Conservation (phyloP, 2,329 filamentous ascomycete species). For the Curvularia verruculosa region DNA sequence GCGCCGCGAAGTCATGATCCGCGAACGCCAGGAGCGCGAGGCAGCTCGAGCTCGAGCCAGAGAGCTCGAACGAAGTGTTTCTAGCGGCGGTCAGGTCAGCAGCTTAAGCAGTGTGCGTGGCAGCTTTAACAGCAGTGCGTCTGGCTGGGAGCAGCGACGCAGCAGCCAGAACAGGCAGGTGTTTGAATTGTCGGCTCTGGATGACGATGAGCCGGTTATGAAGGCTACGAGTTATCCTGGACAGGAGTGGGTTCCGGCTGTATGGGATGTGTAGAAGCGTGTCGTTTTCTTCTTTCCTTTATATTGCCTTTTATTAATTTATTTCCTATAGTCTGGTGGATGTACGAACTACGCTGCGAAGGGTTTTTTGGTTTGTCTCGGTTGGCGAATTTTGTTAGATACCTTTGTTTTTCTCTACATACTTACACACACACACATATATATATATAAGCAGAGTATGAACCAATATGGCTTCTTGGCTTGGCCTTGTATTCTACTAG, state of each 20-base stretch:
- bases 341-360: too few relatives aligned
- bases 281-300: slow-evolving; percentile 6
- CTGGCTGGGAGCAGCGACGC: slow-evolving; percentile 39
- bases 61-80: slow-evolving; percentile 45
- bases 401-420: too few relatives aligned
- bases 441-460: too few relatives aligned
- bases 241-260: slow-evolving; percentile 69
- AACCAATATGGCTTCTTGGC: too few relatives aligned
- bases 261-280: slow-evolving; percentile 42
- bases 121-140: slow-evolving; percentile 29
- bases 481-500: too few relatives aligned
- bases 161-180: slow-evolving; percentile 32
- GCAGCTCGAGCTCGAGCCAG: slow-evolving; percentile 40
- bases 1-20: slow-evolving; percentile 33
- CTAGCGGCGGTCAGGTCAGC: slow-evolving; percentile 38
- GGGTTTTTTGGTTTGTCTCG: too few relatives aligned
- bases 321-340: too few relatives aligned
- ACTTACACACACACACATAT: too few relatives aligned
- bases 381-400: too few relatives aligned
- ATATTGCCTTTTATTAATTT: too few relatives aligned
- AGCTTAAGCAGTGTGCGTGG: slow-evolving; percentile 42
- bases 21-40: slow-evolving; percentile 38
- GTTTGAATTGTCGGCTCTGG: slow-evolving; percentile 46
- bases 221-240: slow-evolving; percentile 71
- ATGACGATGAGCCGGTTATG: slow-evolving; percentile 64